Base-by-base conservation (phyloP, 495 filamentous ascomycete species). In the Aspergillus mulundensis region DNA sequence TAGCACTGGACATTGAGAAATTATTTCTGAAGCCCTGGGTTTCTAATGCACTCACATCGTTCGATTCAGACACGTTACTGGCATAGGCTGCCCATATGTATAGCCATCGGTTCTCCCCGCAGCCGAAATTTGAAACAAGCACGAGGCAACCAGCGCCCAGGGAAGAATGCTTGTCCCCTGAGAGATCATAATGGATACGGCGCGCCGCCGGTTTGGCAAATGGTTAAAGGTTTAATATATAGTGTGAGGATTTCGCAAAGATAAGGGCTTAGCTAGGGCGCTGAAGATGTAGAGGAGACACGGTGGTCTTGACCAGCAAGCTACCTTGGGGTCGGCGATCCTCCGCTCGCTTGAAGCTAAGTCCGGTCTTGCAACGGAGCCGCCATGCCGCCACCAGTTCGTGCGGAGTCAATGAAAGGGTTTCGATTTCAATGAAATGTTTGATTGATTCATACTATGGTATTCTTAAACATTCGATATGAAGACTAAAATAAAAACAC, bases 11-110 rank as follows among this genome's bases (percentile, higher is more conserved):
- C 8, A 20, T 34, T 23, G 8, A 53, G 11, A 43, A 28, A 8
- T 5, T 24, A 28, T 10, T 28, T 25, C 20, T 41, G 1, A 42
- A 19, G 38, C 20, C 15, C 5, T 10, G 40, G 16, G 19, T 3
- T 19, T 36, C 25, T 2, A 7, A 7, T 19, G 6, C 41, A 74
- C 82, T 72, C 64, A 89, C 86, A 84, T 78, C 12, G 81, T 84
- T 55, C 86, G 67, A 64, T 88, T 86, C 60, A 89, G 63, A 70
- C 86, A 89, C 40, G 71, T 82, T 21, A 89, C 84, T 16, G 84
- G 83, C 56, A 89, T 83, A 18, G 70, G 64, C 45, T 81, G 74
- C 34, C 74, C 74, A 55, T 70, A 63, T 39, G 60, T 76, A 74
- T 77, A 78, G 62, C 73, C 74, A 64, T 62, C 58, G 32, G 59